Percentiles rank a stretch among this genome's conserved stretches.
These are phyloP conservation scores for Cyberlindnera lachancei DNA, from an alignment of 805 yeast species.

Conservation along the genomic window DNA sequence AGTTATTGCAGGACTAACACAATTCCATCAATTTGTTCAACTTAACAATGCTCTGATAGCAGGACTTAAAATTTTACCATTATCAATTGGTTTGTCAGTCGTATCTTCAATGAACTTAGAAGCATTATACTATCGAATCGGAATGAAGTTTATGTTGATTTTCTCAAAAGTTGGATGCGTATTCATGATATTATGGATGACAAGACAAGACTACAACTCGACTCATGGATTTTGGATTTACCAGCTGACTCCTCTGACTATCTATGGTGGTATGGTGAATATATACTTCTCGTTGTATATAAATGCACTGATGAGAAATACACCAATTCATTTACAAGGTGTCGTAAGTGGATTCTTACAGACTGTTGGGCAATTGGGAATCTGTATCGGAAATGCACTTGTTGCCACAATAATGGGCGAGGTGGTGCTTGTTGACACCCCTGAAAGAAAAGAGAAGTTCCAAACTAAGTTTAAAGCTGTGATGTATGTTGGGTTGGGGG, in stretches of 20 bases:
- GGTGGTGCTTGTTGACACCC: background rate
- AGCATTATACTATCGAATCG: slow-evolving; percentile 11
- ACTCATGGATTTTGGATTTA: slow-evolving; percentile 24
- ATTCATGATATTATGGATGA: slow-evolving; percentile 14
- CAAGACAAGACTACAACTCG: slow-evolving; percentile 13
- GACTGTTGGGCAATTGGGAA: slow-evolving; percentile 29
- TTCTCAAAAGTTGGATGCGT: background rate
- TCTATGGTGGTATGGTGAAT: slow-evolving; percentile 22
- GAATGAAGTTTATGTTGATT: slow-evolving; percentile 20
- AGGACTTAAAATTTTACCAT: slow-evolving; percentile 29
- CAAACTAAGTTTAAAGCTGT: slow-evolving; percentile 3
- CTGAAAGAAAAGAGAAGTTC: background rate
- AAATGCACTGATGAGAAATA: slow-evolving; percentile 23
- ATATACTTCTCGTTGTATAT: slow-evolving; percentile 28
- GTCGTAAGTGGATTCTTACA: slow-evolving; percentile 30
- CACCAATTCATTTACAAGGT: slow-evolving; percentile 34
- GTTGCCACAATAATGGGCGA: slow-evolving; percentile 23
- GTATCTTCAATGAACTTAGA: slow-evolving; percentile 23
- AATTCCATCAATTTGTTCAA: slow-evolving; percentile 23
- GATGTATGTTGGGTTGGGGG: slow-evolving; percentile 7
- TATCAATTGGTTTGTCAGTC: slow-evolving; percentile 24
- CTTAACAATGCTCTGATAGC: slow-evolving; percentile 26
- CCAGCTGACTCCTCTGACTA: slow-evolving; percentile 18
- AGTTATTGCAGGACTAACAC: slow-evolving; percentile 13
- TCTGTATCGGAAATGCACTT: slow-evolving; percentile 24